Evolutionary conservation across 495 filamentous ascomycete species (phyloP).

Genomic region (Cercophora scortea): DNA sequence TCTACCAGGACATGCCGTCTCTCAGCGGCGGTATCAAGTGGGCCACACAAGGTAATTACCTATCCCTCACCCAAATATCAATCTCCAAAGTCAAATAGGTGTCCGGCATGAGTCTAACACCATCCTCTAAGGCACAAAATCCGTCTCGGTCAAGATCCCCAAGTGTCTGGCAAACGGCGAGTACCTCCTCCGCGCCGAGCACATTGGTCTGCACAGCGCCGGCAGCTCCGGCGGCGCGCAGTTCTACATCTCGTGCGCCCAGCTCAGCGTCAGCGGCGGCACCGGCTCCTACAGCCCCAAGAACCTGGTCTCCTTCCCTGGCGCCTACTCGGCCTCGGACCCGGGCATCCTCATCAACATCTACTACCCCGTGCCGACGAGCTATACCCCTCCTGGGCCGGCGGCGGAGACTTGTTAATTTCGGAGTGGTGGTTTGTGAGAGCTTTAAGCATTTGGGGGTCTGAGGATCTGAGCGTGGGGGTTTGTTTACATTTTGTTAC

Average conservation of each 20-base stretch:
- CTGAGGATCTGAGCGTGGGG: too few species aligned
- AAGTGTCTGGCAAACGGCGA: slow-evolving; percentile 43
- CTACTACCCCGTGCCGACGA: slow-evolving; percentile 35
- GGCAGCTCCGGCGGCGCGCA: slow-evolving; percentile 38
- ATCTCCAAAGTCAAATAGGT: not conserved
- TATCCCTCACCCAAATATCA: not conserved
- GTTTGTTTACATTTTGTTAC: too few species aligned
- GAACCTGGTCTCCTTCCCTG: slow-evolving; percentile 34
- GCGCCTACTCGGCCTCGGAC: slow-evolving; percentile 33
- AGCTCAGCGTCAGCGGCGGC: slow-evolving; percentile 35
- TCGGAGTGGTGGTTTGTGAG: not conserved
- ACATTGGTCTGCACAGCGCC: slow-evolving; percentile 47
- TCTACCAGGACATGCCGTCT: slow-evolving; percentile 38
- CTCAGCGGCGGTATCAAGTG: slow-evolving; percentile 33
- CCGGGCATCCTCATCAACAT: slow-evolving; percentile 42
- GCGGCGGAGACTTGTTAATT: slow-evolving; percentile 23
- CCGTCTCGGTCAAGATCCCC: slow-evolving; percentile 40
- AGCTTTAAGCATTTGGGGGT: too few species aligned
- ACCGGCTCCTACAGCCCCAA: slow-evolving; percentile 26
- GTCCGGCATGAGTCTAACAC: too few species aligned
- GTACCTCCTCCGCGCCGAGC: slow-evolving; percentile 54
- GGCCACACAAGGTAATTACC: slow-evolving; percentile 30
- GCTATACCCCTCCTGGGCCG: slow-evolving; percentile 30
- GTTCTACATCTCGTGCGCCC: slow-evolving; percentile 47
- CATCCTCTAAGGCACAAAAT: slow-evolving; percentile 9